Percentiles rank a stretch among this genome's conserved stretches.
phyloP scores from a whole-genome alignment of 306 rosid genomes.

The Erythrophleum fordii region DNA sequence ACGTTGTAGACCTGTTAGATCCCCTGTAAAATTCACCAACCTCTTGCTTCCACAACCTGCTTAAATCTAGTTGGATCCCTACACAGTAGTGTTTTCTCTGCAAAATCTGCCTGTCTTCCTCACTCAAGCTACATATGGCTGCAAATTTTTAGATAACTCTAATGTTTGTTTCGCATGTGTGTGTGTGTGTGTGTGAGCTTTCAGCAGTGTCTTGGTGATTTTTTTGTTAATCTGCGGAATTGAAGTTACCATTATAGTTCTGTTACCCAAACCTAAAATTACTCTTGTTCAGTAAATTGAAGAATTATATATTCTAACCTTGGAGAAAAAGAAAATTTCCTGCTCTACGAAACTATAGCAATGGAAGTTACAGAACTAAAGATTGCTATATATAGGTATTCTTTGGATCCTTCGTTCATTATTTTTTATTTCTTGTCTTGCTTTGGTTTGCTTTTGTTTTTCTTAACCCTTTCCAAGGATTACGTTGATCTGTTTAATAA shows the following conservation, averaged over 20 bases:
- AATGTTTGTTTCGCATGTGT: background rate
- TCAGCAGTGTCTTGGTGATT: background rate
- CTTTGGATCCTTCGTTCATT: background rate
- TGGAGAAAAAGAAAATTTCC: background rate
- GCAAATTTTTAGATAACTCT: background rate
- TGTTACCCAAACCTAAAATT: background rate
- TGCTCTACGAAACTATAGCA: background rate
- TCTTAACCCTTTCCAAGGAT: background rate
- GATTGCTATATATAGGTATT: background rate
- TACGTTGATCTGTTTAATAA: background rate
- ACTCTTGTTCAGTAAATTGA: background rate
- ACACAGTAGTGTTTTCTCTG: background rate
- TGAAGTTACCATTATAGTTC: background rate
- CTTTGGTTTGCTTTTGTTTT: background rate
- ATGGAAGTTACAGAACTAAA: background rate
- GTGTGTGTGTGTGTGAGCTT: background rate
- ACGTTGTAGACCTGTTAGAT: background rate
- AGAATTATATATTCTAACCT: background rate
- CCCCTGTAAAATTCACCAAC: background rate
- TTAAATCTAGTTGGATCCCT: background rate
- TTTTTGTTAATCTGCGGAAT: background rate
- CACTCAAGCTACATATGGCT: background rate
- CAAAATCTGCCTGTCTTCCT: conserved; percentile 8
- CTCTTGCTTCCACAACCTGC: conserved; percentile 4
- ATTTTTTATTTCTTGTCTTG: background rate